Evolutionary conservation across 176 grass and related monocot genomes (phyloP), one percentile per base, ranked within the genome.

Genomic region (Areca catechu): DNA sequence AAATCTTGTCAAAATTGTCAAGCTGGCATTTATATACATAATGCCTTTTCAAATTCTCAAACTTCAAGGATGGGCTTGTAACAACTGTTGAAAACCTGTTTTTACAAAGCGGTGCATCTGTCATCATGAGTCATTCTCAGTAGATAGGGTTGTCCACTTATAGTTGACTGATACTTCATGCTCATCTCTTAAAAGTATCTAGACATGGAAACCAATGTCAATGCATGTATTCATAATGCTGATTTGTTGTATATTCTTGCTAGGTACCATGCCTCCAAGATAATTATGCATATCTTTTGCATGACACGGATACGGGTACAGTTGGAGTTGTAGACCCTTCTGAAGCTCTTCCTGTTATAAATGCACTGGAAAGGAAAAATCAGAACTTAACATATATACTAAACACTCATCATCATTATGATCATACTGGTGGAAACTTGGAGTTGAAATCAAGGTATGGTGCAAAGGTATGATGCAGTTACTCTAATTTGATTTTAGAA

Each of bases 361-460:
- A 89, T 29, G 83, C 72, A 57, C 66, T 98, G 28, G 77, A 98
- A 68, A 86, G 80, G 30, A 85, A 79, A 71, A 98, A 98, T 74
- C 93, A 98, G 59, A 98, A 98, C 76, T 78, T 98, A 74, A 98
- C 86, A 59, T 98, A 98, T 72, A 98, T 98, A 80, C 52, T 98
- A 47, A 98, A 98, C 50, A 98, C 93, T 23, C 93, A 98, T 78
- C 93, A 98, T 80, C 93, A 98, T 77, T 71, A 80, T 75, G 93
- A 98, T 56, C 93, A 98, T 83, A 98, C 84, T 80, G 93, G 84
- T 78, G 87, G 93, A 55, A 98, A 98, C 67, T 73, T 98, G 82
- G 93, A 98, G 71, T 63, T 98, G 55, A 98, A 98, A 77, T 74
- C 93, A 30, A 87, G 86, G 62, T 98, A 98, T 82, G 93, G 93